Percentiles rank a stretch among this genome's conserved stretches.
phyloP scores from a whole-genome alignment of 768 basidiomycete species.

The Lactifluus volemus region DNA sequence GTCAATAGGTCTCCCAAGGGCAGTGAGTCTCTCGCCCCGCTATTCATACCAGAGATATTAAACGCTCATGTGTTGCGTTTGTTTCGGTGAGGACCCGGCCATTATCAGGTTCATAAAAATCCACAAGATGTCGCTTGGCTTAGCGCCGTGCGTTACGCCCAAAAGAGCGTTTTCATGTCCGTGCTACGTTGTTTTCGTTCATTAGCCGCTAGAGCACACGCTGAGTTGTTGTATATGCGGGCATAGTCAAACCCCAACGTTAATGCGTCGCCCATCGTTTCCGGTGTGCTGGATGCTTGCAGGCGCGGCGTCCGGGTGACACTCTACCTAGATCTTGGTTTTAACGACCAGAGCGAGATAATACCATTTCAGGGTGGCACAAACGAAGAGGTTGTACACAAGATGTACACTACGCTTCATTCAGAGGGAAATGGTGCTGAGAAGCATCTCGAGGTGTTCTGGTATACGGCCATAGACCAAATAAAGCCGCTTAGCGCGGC shows the following conservation, averaged over 20 bases:
- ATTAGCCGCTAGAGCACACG: background rate
- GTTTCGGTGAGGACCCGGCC: slow-evolving; percentile 32
- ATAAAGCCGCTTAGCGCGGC: slow-evolving; percentile 56
- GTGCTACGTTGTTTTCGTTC: slow-evolving; percentile 14
- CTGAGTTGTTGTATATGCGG: background rate
- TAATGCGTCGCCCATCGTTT: slow-evolving; percentile 55
- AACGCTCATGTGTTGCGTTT: background rate
- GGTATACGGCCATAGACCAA: slow-evolving; percentile 61
- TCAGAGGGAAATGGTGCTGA: slow-evolving; percentile 35
- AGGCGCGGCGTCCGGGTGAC: slow-evolving; percentile 51
- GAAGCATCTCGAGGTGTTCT: slow-evolving; percentile 41
- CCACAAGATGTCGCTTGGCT: slow-evolving; percentile 66
- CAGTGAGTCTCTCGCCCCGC: slow-evolving; percentile 24
- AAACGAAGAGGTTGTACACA: slow-evolving; percentile 57
- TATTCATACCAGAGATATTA: background rate
- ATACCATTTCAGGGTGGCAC: slow-evolving; percentile 59
- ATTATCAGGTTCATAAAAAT: slow-evolving; percentile 35
- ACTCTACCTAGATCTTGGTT: slow-evolving; percentile 52
- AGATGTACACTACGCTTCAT: slow-evolving; percentile 45
- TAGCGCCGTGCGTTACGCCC: slow-evolving; percentile 50
- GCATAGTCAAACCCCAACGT: slow-evolving; percentile 56
- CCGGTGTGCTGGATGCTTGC: slow-evolving; percentile 51
- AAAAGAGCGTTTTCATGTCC: slow-evolving; percentile 55
- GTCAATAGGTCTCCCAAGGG: slow-evolving; percentile 56
- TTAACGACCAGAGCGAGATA: slow-evolving; percentile 46